These are phyloP conservation scores for Alternaria sp. DNA, from an alignment of 2,329 filamentous ascomycete genomes.

Conservation along the genomic window DNA sequence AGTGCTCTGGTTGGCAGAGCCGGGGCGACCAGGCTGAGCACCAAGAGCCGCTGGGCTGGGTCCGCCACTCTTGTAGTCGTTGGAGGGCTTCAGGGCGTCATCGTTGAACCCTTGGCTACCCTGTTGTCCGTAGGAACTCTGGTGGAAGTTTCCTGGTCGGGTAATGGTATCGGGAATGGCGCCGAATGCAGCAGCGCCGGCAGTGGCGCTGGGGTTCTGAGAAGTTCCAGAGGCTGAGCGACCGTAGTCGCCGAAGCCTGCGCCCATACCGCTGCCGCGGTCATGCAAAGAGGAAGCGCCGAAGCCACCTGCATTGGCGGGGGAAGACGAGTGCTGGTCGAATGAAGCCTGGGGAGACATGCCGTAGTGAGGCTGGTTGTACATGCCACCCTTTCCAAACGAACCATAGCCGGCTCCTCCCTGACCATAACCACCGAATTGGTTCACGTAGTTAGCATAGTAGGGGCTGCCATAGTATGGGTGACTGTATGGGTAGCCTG, in stretches of 20 bases:
- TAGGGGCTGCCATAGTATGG: constrained; percentile 69
- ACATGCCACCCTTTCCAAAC: constrained; percentile 64
- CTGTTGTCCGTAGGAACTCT: constrained; percentile 55
- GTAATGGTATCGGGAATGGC: constrained; percentile 66
- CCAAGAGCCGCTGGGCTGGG: constrained; percentile 66
- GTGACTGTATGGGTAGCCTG: constrained; percentile 58
- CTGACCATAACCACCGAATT: constrained; percentile 62
- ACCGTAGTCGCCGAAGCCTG: constrained; percentile 65
- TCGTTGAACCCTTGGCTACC: constrained; percentile 56
- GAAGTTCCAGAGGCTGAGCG: constrained; percentile 65
- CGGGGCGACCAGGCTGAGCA: constrained; percentile 65
- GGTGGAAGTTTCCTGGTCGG: constrained; percentile 63
- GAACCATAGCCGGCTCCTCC: constrained; percentile 56
- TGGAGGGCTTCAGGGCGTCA: constrained; percentile 64
- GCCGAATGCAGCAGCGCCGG: constrained; percentile 57
- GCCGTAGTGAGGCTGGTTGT: constrained; percentile 67
- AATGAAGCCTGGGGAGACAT: constrained; percentile 63
- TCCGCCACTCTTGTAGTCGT: constrained; percentile 61
- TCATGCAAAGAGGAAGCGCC: constrained; percentile 55
- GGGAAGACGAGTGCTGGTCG: constrained; percentile 68
- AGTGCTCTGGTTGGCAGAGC: constrained; percentile 66
- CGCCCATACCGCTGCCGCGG: constrained; percentile 53
- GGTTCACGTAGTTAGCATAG: constrained; percentile 68
- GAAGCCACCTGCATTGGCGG: constrained; percentile 64
- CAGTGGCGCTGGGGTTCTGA: constrained; percentile 58